phyloP scores from a whole-genome alignment of 768 basidiomycete species.

The Leucocoprinus leucothites region DNA sequence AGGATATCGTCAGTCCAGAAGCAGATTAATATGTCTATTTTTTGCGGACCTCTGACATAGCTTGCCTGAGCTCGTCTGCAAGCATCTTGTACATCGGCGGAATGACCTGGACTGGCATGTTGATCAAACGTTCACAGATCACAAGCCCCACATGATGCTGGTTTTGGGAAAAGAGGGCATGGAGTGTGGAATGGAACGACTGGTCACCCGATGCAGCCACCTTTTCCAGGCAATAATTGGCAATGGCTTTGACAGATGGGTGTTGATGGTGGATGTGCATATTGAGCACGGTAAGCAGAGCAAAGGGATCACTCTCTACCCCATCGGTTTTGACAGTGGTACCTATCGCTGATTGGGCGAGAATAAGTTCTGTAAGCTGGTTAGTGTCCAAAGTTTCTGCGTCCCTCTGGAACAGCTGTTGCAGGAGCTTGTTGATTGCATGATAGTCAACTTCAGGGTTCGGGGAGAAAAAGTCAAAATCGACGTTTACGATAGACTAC shows the following conservation, averaged over 20 bases:
- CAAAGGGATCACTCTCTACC: conserved; percentile 86
- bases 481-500: conserved; percentile 65
- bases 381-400: conserved; percentile 68
- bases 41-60: conserved; percentile 56
- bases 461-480: conserved; percentile 93
- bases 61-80: conserved; percentile 74
- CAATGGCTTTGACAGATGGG: conserved; percentile 65
- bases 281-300: conserved; percentile 82
- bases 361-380: conserved; percentile 76
- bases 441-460: conserved; percentile 81
- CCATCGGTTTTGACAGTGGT: conserved; percentile 94
- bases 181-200: conserved; percentile 51
- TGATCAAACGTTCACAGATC: conserved; percentile 85
- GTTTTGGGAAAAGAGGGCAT: conserved; percentile 47
- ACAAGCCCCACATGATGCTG: conserved; percentile 73
- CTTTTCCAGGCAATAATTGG: conserved; percentile 67
- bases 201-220: conserved; percentile 43
- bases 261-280: conserved; percentile 66
- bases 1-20: background rate
- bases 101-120: conserved; percentile 93
- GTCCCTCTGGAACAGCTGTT: conserved; percentile 72
- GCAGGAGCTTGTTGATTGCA: conserved; percentile 72
- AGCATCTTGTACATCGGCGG: conserved; percentile 94
- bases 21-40: background rate
- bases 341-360: conserved; percentile 73